Conservation (phyloP, 1,284 basidiomycete species). For the Bondarzewia mesenterica region DNA sequence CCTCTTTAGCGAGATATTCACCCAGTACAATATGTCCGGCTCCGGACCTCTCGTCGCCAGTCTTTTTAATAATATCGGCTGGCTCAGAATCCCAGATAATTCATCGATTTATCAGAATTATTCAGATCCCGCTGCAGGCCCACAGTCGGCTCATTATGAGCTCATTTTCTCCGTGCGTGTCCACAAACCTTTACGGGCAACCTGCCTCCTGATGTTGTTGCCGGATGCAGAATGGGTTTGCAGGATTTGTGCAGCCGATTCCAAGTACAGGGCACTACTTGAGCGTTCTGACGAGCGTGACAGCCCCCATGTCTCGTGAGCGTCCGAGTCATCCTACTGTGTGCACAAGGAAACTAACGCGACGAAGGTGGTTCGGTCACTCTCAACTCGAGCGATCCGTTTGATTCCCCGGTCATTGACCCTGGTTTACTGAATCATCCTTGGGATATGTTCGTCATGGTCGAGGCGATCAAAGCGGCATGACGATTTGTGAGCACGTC, state of each 20-base stretch:
- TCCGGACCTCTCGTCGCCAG: neutral
- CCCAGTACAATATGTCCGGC: neutral
- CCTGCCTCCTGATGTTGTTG: neutral
- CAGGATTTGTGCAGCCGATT: neutral
- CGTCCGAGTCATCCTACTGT: neutral
- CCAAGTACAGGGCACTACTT: neutral
- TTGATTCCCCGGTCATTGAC: constrained; percentile 31
- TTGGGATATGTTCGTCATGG: constrained; percentile 27
- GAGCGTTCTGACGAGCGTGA: neutral
- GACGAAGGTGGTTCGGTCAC: constrained; percentile 29
- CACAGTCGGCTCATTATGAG: constrained; percentile 14
- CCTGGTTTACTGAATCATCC: constrained; percentile 24
- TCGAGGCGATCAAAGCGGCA: constrained; percentile 23
- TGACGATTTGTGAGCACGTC: neutral
- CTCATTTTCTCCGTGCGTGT: constrained; percentile 2
- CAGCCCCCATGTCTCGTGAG: neutral
- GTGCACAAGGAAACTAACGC: too few relatives aligned
- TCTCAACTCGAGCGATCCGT: constrained; percentile 27
- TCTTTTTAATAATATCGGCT: constrained; percentile 7
- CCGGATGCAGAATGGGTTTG: neutral
- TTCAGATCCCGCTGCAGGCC: constrained; percentile 14
- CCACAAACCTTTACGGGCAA: neutral
- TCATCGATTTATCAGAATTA: constrained; percentile 5
- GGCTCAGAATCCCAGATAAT: constrained; percentile 11
- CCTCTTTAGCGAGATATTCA: constrained; percentile 7